Percentiles rank a stretch among this genome's conserved stretches.
Evolutionary conservation across 208 protist species (phyloP).

Genomic region (Leptomonas pyrrhocoris): DNA sequence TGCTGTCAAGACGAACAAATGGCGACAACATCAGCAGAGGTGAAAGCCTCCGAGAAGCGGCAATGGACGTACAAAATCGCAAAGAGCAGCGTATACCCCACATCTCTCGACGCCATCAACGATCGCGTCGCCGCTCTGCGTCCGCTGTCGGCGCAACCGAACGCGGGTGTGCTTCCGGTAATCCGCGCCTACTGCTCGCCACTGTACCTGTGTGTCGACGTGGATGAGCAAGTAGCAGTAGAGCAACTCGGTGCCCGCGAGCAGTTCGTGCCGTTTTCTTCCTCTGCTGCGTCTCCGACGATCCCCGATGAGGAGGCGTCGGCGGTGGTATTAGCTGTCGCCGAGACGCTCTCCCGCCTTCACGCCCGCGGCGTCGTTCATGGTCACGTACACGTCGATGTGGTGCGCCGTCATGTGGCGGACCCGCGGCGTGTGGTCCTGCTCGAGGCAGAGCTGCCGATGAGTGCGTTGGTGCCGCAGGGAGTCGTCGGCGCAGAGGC

Average conservation of each 20-base stretch:
- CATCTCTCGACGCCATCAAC: conserved; percentile 12
- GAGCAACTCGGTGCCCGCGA: conserved; percentile 14
- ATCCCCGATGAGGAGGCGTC: conserved; percentile 49
- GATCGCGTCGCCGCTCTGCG: conserved; percentile 23
- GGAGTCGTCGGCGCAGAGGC: conserved; percentile 35
- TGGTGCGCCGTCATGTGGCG: conserved; percentile 22
- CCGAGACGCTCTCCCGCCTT: conserved; percentile 40
- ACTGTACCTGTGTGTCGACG: conserved; percentile 41
- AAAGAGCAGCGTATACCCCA: conserved; percentile 27
- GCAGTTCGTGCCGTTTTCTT: conserved; percentile 17
- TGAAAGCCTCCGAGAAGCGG: background rate
- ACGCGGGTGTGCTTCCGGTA: conserved; percentile 33
- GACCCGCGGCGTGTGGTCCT: conserved; percentile 34
- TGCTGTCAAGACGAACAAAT: background rate
- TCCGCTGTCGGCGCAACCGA: background rate
- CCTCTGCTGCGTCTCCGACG: conserved; percentile 8
- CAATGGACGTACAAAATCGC: conserved; percentile 16
- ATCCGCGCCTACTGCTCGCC: conserved; percentile 42
- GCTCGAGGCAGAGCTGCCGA: conserved; percentile 57
- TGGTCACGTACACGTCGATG: conserved; percentile 50
- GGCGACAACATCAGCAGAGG: background rate
- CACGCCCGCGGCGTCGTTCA: conserved; percentile 61
- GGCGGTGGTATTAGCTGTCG: conserved; percentile 30
- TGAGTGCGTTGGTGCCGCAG: conserved; percentile 60
- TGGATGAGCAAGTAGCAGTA: conserved; percentile 12